Percentiles rank a stretch among this genome's conserved stretches.
Evolutionary conservation across 2,329 filamentous ascomycete species (phyloP).

Genomic region (Arthrobotrys conoides): DNA sequence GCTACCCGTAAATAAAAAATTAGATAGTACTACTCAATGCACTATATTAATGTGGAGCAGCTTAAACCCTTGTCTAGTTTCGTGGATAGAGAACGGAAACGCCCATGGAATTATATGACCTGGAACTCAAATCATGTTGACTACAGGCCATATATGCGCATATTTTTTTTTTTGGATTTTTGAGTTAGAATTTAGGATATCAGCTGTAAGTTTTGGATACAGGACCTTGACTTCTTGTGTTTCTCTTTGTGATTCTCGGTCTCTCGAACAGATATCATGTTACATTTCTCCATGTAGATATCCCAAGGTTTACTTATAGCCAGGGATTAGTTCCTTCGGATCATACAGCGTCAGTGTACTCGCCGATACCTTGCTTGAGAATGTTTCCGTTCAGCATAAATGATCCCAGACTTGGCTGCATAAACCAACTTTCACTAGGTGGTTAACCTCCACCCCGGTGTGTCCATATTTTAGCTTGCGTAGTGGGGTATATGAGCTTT

Average conservation of each 20-base stretch:
- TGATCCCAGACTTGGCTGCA: background rate
- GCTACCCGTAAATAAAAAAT: background rate
- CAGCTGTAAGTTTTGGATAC: too few relatives aligned
- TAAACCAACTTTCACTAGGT: background rate
- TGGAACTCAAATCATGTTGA: background rate
- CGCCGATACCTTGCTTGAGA: background rate
- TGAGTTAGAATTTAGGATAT: too few relatives aligned
- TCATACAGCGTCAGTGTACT: background rate
- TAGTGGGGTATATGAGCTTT: conserved; percentile 1
- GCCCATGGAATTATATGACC: background rate
- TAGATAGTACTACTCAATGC: background rate
- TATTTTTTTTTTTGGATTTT: too few relatives aligned
- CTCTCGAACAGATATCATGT: background rate
- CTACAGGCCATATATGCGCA: background rate
- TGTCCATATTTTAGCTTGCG: conserved; percentile 1
- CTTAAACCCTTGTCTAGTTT: background rate
- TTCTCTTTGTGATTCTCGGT: background rate
- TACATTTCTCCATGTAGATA: too few relatives aligned
- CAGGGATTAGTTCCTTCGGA: background rate
- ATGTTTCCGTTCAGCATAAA: conserved; percentile 3
- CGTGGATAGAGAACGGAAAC: background rate
- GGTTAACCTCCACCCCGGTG: background rate
- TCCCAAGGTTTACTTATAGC: background rate
- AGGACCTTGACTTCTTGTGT: background rate
- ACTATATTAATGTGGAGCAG: background rate